Percentiles rank a stretch among this genome's conserved stretches.
These are phyloP conservation scores for Lagenaria siceraria DNA, from an alignment of 306 rosid species.

Conservation along the genomic window DNA sequence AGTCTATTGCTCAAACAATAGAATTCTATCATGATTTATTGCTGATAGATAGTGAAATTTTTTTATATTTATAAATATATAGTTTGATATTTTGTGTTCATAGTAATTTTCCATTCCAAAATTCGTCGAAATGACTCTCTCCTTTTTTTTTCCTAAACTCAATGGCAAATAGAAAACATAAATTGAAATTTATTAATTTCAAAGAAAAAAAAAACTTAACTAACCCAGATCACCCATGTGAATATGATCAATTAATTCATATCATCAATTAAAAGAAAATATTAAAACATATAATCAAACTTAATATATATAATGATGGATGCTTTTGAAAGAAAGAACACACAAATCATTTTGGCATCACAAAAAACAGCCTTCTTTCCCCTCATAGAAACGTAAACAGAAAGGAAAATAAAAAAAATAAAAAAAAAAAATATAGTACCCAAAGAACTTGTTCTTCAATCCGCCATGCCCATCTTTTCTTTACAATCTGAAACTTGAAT, in stretches of 20 bases:
- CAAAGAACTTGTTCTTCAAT: not conserved
- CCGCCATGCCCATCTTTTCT: not conserved
- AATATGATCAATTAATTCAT: not conserved
- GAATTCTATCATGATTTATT: too few relatives aligned
- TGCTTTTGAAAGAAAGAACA: not conserved
- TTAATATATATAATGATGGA: not conserved
- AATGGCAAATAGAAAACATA: not conserved
- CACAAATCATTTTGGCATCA: not conserved
- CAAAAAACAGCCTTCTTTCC: too few relatives aligned
- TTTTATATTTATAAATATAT: too few relatives aligned
- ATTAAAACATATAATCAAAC: not conserved
- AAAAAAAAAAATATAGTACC: not conserved
- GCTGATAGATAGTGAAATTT: too few relatives aligned
- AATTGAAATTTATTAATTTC: too few relatives aligned
- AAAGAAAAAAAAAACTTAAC: too few relatives aligned
- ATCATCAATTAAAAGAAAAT: not conserved
- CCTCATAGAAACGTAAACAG: not conserved
- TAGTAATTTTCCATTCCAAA: too few relatives aligned
- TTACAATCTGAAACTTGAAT: not conserved
- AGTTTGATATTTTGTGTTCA: too few relatives aligned
- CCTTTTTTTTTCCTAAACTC: not conserved
- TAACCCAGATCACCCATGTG: not conserved
- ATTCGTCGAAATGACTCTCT: too few relatives aligned
- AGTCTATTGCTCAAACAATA: too few relatives aligned
- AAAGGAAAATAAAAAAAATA: not conserved